Percentiles rank a stretch among this genome's conserved stretches.
Evolutionary conservation across 1,284 basidiomycete genomes (phyloP).

Genomic region (Pholiota adiposa): DNA sequence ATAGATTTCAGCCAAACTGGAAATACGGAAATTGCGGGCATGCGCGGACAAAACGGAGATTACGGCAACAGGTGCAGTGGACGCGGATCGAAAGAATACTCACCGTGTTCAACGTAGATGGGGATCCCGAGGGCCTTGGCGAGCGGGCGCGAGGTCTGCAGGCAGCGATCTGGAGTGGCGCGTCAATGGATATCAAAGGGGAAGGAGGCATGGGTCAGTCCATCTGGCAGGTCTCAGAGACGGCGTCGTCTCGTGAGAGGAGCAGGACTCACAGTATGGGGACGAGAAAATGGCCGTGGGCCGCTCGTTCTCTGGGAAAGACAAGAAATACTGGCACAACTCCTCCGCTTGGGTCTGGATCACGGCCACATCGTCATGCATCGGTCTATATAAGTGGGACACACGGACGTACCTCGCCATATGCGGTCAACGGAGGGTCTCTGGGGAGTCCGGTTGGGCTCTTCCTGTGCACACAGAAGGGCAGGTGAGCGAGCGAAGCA

Average conservation of each 20-base stretch:
- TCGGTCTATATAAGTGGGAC: neutral
- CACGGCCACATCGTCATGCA: neutral
- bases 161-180: constrained; percentile 76
- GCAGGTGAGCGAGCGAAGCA: neutral
- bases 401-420: constrained; percentile 58
- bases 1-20: neutral
- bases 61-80: neutral
- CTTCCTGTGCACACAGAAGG: constrained; percentile 47
- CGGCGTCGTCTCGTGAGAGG: neutral
- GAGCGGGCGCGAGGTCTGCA: constrained; percentile 76
- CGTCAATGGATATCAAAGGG: neutral
- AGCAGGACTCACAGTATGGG: constrained; percentile 65
- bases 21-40: neutral
- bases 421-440: constrained; percentile 80
- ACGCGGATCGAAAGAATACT: constrained; percentile 18
- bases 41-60: neutral
- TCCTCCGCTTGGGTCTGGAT: constrained; percentile 76
- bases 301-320: constrained; percentile 66
- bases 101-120: constrained; percentile 79
- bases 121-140: constrained; percentile 66
- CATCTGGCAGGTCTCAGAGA: neutral
- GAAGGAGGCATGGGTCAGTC: neutral
- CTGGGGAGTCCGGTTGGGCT: constrained; percentile 72
- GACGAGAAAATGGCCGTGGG: constrained; percentile 83
- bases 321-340: constrained; percentile 65